Percentiles rank a stretch among this genome's conserved stretches.
These are phyloP conservation scores for Coriaria nepalensis DNA, from an alignment of 306 rosid genomes.

Conservation along the genomic window DNA sequence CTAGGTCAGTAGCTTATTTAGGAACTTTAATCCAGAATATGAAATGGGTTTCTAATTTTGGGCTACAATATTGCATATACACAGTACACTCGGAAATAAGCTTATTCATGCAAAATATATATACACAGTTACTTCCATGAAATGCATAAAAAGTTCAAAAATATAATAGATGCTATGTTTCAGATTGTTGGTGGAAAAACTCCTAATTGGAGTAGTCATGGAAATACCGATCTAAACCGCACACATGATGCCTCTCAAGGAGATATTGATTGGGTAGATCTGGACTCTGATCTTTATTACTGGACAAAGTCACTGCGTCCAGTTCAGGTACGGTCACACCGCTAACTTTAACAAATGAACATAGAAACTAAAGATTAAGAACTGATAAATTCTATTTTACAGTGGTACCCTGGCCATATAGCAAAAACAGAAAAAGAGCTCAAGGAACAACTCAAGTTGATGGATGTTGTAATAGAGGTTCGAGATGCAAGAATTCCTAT, in stretches of 20 bases:
- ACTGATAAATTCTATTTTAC: too few species aligned
- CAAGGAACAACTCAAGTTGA: slow-evolving; percentile 71
- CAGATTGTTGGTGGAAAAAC: slow-evolving; percentile 71
- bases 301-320: slow-evolving; percentile 83
- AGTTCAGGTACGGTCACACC: slow-evolving; percentile 50
- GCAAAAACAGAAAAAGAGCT: slow-evolving; percentile 92
- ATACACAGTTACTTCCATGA: too few species aligned
- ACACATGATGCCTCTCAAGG: slow-evolving; percentile 16
- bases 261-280: slow-evolving; percentile 46
- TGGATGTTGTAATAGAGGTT: slow-evolving; percentile 91
- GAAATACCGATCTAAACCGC: slow-evolving; percentile 12
- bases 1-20: too few species aligned
- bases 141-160: too few species aligned
- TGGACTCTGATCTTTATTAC: slow-evolving; percentile 68
- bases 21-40: too few species aligned
- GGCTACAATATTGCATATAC: too few species aligned
- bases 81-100: too few species aligned
- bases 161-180: too few species aligned
- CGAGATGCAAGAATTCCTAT: slow-evolving; percentile 86
- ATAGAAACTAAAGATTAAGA: too few species aligned
- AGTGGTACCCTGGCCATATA: slow-evolving; percentile 99
- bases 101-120: neutral
- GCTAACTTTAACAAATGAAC: too few species aligned
- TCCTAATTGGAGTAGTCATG: slow-evolving; percentile 32
- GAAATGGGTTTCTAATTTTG: too few species aligned